Conservation (phyloP, 768 basidiomycete species). For the Phylloporus arenicola region DNA sequence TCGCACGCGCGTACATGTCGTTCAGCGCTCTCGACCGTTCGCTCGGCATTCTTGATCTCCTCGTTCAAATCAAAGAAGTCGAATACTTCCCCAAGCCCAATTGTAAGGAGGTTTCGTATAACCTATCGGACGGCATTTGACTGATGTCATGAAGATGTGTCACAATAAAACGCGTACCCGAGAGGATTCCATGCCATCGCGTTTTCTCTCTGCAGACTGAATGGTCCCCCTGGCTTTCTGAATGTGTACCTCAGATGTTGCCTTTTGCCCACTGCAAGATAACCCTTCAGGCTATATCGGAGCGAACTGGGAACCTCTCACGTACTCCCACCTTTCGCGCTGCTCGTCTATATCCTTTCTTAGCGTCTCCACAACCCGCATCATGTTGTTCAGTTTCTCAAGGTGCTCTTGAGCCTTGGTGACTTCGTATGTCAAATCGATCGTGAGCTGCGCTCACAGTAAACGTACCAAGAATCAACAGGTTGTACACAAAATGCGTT, state of each 20-base stretch:
- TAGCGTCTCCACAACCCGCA: background rate
- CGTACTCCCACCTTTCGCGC: constrained; percentile 8
- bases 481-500: no score
- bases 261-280: constrained; percentile 2
- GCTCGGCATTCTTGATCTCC: constrained; percentile 6
- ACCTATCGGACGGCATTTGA: background rate
- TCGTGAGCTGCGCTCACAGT: constrained; percentile 3
- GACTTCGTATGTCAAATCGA: constrained; percentile 9
- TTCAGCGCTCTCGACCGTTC: constrained; percentile 4
- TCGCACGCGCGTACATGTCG: background rate
- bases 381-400: background rate
- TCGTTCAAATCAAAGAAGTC: constrained; percentile 16
- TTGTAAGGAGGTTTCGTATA: constrained; percentile 10
- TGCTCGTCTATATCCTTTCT: background rate
- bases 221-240: constrained; percentile 10
- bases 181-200: constrained; percentile 10
- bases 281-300: background rate
- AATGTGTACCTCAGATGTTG: background rate
- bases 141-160: background rate
- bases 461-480: no score
- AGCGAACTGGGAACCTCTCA: background rate
- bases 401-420: background rate
- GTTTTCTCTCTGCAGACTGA: constrained; percentile 8
- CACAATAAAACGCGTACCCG: constrained; percentile 3
- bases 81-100: constrained; percentile 13